Percentiles rank a stretch among this genome's conserved stretches.
Conservation (phyloP, 768 basidiomycete species). For the Russula griseocarnosa region DNA sequence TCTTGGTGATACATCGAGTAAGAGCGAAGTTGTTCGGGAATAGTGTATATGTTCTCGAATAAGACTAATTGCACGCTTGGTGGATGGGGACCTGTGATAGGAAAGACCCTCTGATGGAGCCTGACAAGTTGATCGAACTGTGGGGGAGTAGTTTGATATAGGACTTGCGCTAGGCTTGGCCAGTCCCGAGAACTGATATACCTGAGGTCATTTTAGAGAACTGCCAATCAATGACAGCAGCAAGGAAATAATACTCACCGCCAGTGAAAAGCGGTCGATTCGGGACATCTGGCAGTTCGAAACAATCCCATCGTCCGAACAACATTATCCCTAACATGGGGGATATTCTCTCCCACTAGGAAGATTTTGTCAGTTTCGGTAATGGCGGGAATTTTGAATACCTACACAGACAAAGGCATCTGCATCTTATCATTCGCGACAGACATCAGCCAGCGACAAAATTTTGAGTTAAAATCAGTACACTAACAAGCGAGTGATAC, state of each 20-base stretch:
- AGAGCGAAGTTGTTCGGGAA: constrained; percentile 1
- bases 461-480: not conserved
- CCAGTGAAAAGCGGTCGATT: constrained; percentile 11
- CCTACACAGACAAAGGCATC: constrained; percentile 21
- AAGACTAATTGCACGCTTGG: not conserved
- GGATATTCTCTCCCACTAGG: constrained; percentile 16
- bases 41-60: not conserved
- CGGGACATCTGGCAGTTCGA: not conserved
- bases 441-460: not conserved
- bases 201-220: not conserved
- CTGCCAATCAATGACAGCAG: not conserved
- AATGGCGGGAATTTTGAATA: not conserved
- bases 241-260: not conserved
- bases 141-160: constrained; percentile 3
- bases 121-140: constrained; percentile 17
- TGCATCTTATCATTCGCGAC: constrained; percentile 8
- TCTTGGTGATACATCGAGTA: not conserved
- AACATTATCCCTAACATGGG: not conserved
- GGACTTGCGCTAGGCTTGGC: not conserved
- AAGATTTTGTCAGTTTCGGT: not conserved
- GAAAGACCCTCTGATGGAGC: not conserved
- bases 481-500: constrained; percentile 17
- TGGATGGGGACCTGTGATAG: not conserved
- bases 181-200: constrained; percentile 3
- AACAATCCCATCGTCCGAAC: constrained; percentile 2